Percentiles rank a stretch among this genome's conserved stretches.
These are phyloP conservation scores for Calonectria hawksworthii DNA, from an alignment of 2,329 filamentous ascomycete species.

Conservation along the genomic window DNA sequence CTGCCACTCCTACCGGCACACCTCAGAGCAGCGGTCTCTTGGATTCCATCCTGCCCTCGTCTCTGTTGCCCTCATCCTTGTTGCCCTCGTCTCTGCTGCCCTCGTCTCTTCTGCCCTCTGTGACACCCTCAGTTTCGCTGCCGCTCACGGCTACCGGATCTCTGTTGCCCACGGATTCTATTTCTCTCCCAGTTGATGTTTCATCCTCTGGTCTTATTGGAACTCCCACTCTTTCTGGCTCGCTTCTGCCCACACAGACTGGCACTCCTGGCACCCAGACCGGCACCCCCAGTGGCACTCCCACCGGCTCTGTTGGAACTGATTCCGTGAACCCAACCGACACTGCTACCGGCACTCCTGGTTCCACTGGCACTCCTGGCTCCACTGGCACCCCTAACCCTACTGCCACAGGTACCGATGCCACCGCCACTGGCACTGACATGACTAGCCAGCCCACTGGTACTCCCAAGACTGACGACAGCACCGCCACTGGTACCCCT, in stretches of 20 bases:
- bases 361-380: slow-evolving; percentile 4
- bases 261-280: neutral
- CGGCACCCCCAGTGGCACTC: neutral
- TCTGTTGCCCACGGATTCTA: neutral
- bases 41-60: neutral
- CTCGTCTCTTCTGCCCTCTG: neutral
- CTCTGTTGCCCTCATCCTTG: neutral
- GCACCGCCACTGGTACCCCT: neutral
- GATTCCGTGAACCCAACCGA: slow-evolving; percentile 10
- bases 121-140: neutral
- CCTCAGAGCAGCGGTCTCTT: neutral
- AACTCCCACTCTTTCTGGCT: slow-evolving; percentile 30
- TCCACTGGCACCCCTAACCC: neutral
- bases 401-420: slow-evolving; percentile 18
- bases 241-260: slow-evolving; percentile 15
- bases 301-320: slow-evolving; percentile 5
- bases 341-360: slow-evolving; percentile 13
- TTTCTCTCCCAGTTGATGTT: slow-evolving; percentile 2
- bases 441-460: neutral
- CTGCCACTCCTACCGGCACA: neutral
- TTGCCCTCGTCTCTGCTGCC: neutral
- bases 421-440: slow-evolving; percentile 3
- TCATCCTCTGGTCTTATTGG: slow-evolving; percentile 7
- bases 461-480: slow-evolving; percentile 19
- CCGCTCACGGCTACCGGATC: neutral